Base-by-base conservation (phyloP, 306 rosid species). In the Herpetospermum pedunculosum region DNA sequence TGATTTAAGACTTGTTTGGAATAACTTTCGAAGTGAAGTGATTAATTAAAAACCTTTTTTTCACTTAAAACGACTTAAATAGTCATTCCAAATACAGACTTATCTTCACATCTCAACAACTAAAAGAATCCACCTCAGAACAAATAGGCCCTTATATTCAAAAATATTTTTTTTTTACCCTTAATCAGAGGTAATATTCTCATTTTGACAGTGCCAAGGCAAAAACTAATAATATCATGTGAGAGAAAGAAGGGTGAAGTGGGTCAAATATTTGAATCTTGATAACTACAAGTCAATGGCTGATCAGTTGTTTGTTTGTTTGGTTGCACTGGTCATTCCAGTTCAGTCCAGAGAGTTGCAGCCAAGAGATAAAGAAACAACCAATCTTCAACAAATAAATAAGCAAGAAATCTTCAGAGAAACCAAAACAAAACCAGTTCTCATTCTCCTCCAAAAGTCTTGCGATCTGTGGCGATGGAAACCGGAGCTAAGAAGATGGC, bases 221-320 rank as follows among this genome's bases (percentile, higher is more conserved):
- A 23, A 16, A 54, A 54, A 54, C 16, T 4, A 50, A 26, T 11
- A 54, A 25, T 25, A 11, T 11, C 16, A 54, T 54, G 32, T 54
- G 34, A 4, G 25, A 53, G 11, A 54, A 54, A 54, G 34, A 54
- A 54, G 62, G 62, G 34, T 25, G 7, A 25, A 25, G 34, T 25
- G 62, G 62, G 62, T 54, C 34, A 54, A 54, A 54, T 11, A 26
- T 25, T 54, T 54, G 34, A 54, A 54, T 26, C 62, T 54, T 4
- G 62, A 54, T 54, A 54, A 54, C 62, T 54, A 54, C 62, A 54
- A 54, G 62, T 54, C 62, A 54, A 54, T 54, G 62, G 62, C 62
- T 25, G 34, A 54, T 54, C 62, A 25, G 62, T 54, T 54, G 62
- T 54, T 54, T 54, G 25, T 7, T 49, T 49, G 62, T 54, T 54